phyloP scores from a whole-genome alignment of 768 basidiomycete species.

The Amanita muscaria region DNA sequence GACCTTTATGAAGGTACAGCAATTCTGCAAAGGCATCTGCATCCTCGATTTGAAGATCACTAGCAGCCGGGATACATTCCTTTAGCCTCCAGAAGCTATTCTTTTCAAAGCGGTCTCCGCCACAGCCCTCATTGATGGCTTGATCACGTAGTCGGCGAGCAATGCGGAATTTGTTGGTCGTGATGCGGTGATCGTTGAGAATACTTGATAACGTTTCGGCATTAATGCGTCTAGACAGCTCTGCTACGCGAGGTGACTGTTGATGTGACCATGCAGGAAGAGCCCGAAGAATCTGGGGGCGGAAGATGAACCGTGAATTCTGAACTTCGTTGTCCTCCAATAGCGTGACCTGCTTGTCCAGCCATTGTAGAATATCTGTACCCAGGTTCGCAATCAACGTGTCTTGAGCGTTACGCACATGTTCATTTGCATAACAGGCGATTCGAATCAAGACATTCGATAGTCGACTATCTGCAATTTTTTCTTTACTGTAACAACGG shows the following conservation, averaged over 20 bases:
- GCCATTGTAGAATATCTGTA: conserved; percentile 48
- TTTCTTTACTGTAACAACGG: conserved; percentile 33
- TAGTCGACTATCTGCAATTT: conserved; percentile 40
- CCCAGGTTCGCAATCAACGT: conserved; percentile 27
- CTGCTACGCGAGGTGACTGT: conserved; percentile 37
- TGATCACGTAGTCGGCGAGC: conserved; percentile 55
- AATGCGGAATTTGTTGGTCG: conserved; percentile 70
- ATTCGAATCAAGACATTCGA: conserved; percentile 66
- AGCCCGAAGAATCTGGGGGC: conserved; percentile 38
- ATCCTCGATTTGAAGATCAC: conserved; percentile 55
- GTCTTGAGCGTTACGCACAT: conserved; percentile 26
- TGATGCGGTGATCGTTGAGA: conserved; percentile 50
- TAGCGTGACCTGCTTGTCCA: conserved; percentile 43
- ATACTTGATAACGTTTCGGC: conserved; percentile 40
- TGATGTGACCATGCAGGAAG: conserved; percentile 72
- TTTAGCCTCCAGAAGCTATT: conserved; percentile 82
- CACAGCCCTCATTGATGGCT: conserved; percentile 29
- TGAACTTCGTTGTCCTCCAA: conserved; percentile 32
- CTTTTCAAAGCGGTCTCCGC: conserved; percentile 38
- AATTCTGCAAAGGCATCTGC: conserved; percentile 65
- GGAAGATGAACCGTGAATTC: conserved; percentile 3
- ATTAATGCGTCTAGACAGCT: conserved; percentile 37
- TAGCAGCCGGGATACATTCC: conserved; percentile 52
- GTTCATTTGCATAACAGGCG: conserved; percentile 51
- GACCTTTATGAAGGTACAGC: conserved; percentile 49